Conservation (phyloP, 192 early-diverging fungal genomes). For the Coemansia sp. region DNA sequence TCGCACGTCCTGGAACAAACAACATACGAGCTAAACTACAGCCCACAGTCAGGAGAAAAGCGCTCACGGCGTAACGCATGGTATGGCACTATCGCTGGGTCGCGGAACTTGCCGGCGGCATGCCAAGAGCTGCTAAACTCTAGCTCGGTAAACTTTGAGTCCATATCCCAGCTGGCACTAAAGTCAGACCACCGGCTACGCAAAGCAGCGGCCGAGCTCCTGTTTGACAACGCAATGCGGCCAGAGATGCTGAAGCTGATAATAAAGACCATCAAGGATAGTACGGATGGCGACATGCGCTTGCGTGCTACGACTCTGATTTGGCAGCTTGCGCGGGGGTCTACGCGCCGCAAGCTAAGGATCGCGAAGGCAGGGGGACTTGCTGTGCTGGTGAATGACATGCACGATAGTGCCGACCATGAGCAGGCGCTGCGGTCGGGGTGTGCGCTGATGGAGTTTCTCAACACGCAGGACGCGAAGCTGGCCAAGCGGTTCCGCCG, state of each 20-base stretch:
- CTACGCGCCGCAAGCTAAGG: constrained; percentile 1
- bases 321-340: constrained; percentile 20
- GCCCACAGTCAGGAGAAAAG: neutral
- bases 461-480: constrained; percentile 10
- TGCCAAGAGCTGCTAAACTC: neutral
- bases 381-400: constrained; percentile 14
- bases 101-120: neutral
- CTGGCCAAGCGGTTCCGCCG: constrained; percentile 4
- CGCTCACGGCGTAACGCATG: constrained; percentile 20
- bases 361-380: constrained; percentile 20
- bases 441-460: constrained; percentile 17
- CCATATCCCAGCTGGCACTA: constrained; percentile 23
- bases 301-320: constrained; percentile 15
- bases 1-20: constrained; percentile 35
- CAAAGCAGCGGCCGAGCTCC: constrained; percentile 20
- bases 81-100: constrained; percentile 2
- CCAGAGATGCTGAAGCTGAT: constrained; percentile 13
- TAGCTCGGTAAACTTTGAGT: constrained; percentile 1
- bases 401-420: constrained; percentile 11
- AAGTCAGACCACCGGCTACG: constrained; percentile 16
- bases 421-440: constrained; percentile 21
- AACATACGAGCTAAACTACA: constrained; percentile 19
- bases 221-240: constrained; percentile 29
- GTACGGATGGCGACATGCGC: neutral
- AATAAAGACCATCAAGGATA: constrained; percentile 3